Percentiles rank a stretch among this genome's conserved stretches.
Conservation (phyloP, 495 filamentous ascomycete species). For the Neurospora sp. region DNA sequence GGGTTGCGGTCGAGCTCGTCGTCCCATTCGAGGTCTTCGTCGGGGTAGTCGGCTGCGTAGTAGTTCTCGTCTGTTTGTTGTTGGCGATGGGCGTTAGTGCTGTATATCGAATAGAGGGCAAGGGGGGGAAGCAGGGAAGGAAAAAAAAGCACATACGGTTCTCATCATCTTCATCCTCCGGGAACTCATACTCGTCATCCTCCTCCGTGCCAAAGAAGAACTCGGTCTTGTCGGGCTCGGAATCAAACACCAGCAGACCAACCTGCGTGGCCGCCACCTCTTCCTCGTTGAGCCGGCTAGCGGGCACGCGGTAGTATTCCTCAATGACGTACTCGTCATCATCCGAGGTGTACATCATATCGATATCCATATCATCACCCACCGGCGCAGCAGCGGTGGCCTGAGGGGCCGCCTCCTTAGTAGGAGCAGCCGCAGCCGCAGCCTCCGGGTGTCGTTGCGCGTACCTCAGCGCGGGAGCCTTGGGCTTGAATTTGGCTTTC, state of each 20-base stretch:
- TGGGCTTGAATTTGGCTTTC: conserved; percentile 31
- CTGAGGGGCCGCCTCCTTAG: conserved; percentile 3
- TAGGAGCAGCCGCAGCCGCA: not conserved
- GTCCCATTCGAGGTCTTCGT: conserved; percentile 45
- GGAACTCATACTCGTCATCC: conserved; percentile 36
- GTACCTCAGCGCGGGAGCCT: conserved; percentile 34
- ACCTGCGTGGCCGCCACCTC: conserved; percentile 27
- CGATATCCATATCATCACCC: conserved; percentile 18
- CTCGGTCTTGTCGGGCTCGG: conserved; percentile 36
- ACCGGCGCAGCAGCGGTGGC: conserved; percentile 14
- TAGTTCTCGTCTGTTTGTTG: conserved; percentile 33
- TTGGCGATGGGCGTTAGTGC: not conserved
- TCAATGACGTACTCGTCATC: conserved; percentile 44
- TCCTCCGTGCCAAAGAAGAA: conserved; percentile 38
- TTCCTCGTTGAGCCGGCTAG: conserved; percentile 29
- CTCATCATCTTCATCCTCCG: conserved; percentile 46
- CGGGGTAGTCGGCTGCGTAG: conserved; percentile 44
- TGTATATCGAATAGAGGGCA: not conserved
- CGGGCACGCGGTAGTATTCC: conserved; percentile 43
- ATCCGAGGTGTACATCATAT: conserved; percentile 25
- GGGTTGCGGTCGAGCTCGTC: conserved; percentile 39
- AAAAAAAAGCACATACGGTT: conserved; percentile 20
- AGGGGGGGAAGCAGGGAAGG: not conserved
- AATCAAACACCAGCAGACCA: conserved; percentile 42
- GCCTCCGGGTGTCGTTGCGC: conserved; percentile 40